Conservation (phyloP, 2,329 filamentous ascomycete genomes). For the Curvularia spicifera region DNA sequence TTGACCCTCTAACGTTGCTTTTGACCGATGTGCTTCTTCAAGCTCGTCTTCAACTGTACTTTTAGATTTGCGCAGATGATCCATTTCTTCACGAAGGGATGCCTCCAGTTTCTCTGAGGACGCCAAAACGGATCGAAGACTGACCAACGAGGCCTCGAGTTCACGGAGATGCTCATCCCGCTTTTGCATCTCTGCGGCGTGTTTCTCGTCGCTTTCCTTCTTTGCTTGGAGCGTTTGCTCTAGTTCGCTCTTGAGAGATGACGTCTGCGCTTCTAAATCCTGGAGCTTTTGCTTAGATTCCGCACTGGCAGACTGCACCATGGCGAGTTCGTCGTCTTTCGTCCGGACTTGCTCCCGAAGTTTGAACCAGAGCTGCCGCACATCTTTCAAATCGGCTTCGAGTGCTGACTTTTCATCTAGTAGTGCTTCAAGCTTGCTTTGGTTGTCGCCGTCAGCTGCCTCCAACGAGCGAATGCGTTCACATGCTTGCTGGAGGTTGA, state of each 20-base stretch:
- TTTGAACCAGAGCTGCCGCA: conserved; percentile 26
- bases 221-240: conserved; percentile 24
- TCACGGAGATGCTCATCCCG: conserved; percentile 33
- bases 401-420: conserved; percentile 28
- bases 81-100: conserved; percentile 24
- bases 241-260: conserved; percentile 28
- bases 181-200: conserved; percentile 19
- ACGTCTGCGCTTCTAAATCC: conserved; percentile 27
- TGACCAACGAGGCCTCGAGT: conserved; percentile 29
- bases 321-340: conserved; percentile 32
- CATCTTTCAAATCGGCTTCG: conserved; percentile 27
- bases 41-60: conserved; percentile 20
- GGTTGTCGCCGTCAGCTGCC: conserved; percentile 21
- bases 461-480: conserved; percentile 30
- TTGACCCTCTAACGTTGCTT: conserved; percentile 18
- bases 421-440: conserved; percentile 30
- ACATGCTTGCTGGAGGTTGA: conserved; percentile 31
- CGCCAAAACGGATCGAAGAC: conserved; percentile 23
- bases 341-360: conserved; percentile 31
- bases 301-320: conserved; percentile 28
- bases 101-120: conserved; percentile 26
- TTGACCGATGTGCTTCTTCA: conserved; percentile 11
- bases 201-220: conserved; percentile 19
- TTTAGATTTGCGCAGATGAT: conserved; percentile 20
- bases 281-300: conserved; percentile 31